phyloP scores from a whole-genome alignment of 1,139 yeast species.

The Protomyces inouyei region DNA sequence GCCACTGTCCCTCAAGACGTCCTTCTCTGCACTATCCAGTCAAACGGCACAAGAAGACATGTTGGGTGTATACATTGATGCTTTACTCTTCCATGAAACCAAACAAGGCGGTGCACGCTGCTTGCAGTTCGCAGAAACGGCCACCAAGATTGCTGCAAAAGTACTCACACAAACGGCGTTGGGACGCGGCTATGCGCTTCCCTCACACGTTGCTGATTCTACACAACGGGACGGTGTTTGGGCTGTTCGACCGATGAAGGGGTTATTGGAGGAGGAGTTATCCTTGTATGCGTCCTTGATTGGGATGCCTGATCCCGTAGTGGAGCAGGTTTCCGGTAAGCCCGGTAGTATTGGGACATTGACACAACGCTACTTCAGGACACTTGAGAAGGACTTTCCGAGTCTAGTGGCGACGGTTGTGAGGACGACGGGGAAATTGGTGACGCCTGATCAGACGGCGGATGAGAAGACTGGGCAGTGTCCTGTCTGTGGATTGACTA shows the following conservation, averaged over 20 bases:
- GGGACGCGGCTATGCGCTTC: slow-evolving; percentile 75
- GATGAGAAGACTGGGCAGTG: slow-evolving; percentile 30
- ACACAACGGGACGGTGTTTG: slow-evolving; percentile 50
- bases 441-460: slow-evolving; percentile 42
- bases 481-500: slow-evolving; percentile 51
- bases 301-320: neutral
- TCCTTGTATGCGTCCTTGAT: neutral
- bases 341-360: slow-evolving; percentile 64
- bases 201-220: slow-evolving; percentile 42
- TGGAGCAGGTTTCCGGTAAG: neutral
- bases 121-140: slow-evolving; percentile 67
- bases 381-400: slow-evolving; percentile 76
- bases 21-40: neutral
- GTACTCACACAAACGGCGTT: slow-evolving; percentile 76
- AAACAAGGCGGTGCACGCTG: slow-evolving; percentile 48
- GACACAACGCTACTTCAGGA: slow-evolving; percentile 64
- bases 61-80: slow-evolving; percentile 47
- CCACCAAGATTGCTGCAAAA: slow-evolving; percentile 78
- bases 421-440: slow-evolving; percentile 76
- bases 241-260: slow-evolving; percentile 14
- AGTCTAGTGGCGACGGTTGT: slow-evolving; percentile 92
- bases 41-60: slow-evolving; percentile 45
- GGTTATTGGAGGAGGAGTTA: slow-evolving; percentile 2
- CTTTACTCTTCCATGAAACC: slow-evolving; percentile 51
- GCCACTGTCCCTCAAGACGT: neutral